Evolutionary conservation across 2,329 filamentous ascomycete genomes (phyloP), one percentile per base, ranked within the genome.

Genomic region (Gnomoniopsis smithogilvyi): DNA sequence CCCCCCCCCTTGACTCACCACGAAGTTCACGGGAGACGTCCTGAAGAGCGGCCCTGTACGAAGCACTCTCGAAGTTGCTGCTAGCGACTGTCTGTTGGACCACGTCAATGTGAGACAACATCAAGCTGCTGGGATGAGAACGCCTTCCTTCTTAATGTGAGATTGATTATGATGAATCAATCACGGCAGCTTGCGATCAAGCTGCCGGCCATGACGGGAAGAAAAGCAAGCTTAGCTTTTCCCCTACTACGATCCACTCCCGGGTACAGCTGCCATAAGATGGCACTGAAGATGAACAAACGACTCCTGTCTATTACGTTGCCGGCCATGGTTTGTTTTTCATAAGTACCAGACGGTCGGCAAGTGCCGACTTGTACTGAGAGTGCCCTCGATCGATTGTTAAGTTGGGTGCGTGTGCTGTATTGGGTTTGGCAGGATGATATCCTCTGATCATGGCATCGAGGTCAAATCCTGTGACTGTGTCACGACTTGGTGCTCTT

Each of bases 391-490:
- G 38, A 21, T 46, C n/a, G n/a, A 22, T n/a, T 19, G 10, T 26
- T 1, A 57, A 38, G 47, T n/a, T 26, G 43, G 24, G n/a, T 51
- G 34, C 50, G 11, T 22, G 26, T 46, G 33, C 46, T 54, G 54
- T 60, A 46, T 46, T 33, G 54, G 50, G 47, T 56, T 51, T 21
- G 36, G 22, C 46, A 50, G 30, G 51, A 21, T 36, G 17, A 14
- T 45, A 11, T 30, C 33, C 33, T n/a, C 49, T 46, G 47, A 48
- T 33, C 45, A 22, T 38, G 46, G 53, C 53, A 21, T 45, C 43
- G 26, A 21, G 53, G 53, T 62, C 48, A 54, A 54, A 54, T 41
- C 48, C 45, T 26, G 57, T 56, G 38, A 38, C 34, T 54, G 57
- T 62, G 50, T 53, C 51, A 60, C 60, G 30, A 26, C 14, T 6